phyloP scores from a whole-genome alignment of 768 basidiomycete genomes.

The Rhodotorula diobovata region DNA sequence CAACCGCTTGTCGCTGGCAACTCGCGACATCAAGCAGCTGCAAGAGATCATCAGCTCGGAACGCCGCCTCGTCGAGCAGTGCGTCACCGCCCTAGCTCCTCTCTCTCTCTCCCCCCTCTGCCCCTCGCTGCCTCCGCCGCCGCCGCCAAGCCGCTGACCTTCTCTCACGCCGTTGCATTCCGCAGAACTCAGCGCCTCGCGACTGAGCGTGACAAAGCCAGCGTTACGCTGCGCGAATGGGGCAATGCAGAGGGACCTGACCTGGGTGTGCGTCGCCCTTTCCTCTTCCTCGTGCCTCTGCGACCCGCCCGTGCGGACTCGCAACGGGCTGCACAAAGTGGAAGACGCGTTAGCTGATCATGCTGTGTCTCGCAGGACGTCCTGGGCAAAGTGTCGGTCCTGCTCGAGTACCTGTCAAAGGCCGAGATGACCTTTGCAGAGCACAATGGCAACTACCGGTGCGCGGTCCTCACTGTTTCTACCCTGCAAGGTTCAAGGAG shows the following conservation, averaged over 20 bases:
- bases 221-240: slow-evolving; percentile 45
- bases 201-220: slow-evolving; percentile 44
- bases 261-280: slow-evolving; percentile 40
- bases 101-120: not conserved
- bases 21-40: slow-evolving; percentile 24
- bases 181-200: slow-evolving; percentile 20
- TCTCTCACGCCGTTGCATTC: no score
- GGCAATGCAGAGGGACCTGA: slow-evolving; percentile 49
- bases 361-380: slow-evolving; percentile 40
- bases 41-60: slow-evolving; percentile 33
- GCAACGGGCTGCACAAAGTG: not conserved
- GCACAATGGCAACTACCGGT: slow-evolving; percentile 37
- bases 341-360: not conserved
- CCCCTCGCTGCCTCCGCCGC: not conserved
- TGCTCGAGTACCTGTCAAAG: slow-evolving; percentile 46
- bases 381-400: slow-evolving; percentile 46
- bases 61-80: slow-evolving; percentile 27
- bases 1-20: slow-evolving; percentile 26
- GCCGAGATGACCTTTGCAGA: slow-evolving; percentile 39
- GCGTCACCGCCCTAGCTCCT: no score
- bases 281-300: not conserved
- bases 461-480: not conserved
- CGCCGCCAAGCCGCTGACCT: not conserved
- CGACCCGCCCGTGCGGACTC: no score
- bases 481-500: slow-evolving; percentile 21